Evolutionary conservation across 208 protist genomes (phyloP), one percentile per base, ranked within the genome.

Genomic region (Leishmania tarentolae): DNA sequence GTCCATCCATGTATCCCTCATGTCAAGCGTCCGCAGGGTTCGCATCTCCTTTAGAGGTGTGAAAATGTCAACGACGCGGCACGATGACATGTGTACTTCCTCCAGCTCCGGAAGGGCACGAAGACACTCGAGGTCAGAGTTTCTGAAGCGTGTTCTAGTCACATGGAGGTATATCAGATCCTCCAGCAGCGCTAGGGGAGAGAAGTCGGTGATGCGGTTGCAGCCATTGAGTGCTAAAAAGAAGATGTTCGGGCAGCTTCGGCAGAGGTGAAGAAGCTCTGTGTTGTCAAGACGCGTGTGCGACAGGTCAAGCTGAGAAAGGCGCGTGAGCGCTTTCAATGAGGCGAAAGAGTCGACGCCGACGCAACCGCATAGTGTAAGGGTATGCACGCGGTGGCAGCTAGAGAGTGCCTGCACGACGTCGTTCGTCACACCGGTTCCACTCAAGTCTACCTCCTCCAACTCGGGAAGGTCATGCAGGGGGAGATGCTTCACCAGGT

Each of bases 401-500:
- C 77, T 72, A 0, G 76, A 57, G 42, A 83, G 63, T 21, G 80
- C 75, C 24, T 42, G 57, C 61, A 83, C 76, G 35, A 81, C 73
- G 24, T n/a, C 69, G 56, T 68, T 47, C 35, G 71, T 85, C 15
- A 79, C 82, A 21, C 82, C 82, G 1, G 76, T 84, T 28, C 76
- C 79, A 24, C 71, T 73, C 40, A 81, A 50, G 79, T 82, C 79
- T 9, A 78, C 71, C 47, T 84, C 80, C 79, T 84, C 80, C 57
- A 87, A 46, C 50, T 70, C 56, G 3, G 52, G 35, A n/a, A 87
- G 37, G 40, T 76, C 65, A 46, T 65, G n/a, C 46, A 87, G 76
- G 3, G 84, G 80, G 3, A 84, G 72, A 42, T 79, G 80, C 35
- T 83, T 65, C 56, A 87, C 79, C n/a, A 87, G 69, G 46, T 84